Conservation (phyloP, 148 eudicot genomes). For the Heliamphora exappendiculata region DNA sequence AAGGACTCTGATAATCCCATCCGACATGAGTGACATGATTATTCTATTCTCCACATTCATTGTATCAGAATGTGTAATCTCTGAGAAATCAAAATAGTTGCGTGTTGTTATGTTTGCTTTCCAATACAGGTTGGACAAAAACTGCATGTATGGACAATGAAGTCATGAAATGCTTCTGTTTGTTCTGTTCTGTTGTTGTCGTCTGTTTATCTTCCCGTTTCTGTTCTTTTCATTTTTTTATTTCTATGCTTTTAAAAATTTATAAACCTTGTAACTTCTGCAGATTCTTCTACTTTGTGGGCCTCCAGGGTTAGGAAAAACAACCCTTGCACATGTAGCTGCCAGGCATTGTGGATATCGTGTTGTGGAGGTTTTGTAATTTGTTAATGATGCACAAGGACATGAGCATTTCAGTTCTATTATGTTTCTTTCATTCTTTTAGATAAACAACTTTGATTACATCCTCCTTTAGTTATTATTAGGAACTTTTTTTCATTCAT, state of each 20-base stretch:
- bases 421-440: not conserved
- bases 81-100: not conserved
- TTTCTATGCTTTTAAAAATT: not conserved
- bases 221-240: not conserved
- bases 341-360: constrained; percentile 98
- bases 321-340: constrained; percentile 96
- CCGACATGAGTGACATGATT: not conserved
- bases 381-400: not conserved
- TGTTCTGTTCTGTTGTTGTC: not conserved
- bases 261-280: constrained; percentile 14
- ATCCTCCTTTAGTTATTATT: not conserved
- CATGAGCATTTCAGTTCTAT: not conserved
- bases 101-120: not conserved
- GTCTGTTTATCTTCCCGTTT: not conserved
- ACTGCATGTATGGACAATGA: not conserved
- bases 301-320: constrained; percentile 95
- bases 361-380: constrained; percentile 70
- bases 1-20: not conserved
- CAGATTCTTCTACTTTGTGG: constrained; percentile 98
- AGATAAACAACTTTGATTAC: not conserved
- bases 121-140: not conserved
- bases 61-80: not conserved
- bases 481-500: not conserved
- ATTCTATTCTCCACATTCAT: not conserved
- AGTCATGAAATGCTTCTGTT: not conserved